A percentile compares a stretch with the other conserved stretches of the same genome.
These are phyloP conservation scores for Coniochaeta ligniaria DNA, from an alignment of 2,329 filamentous ascomycete genomes.

Conservation along the genomic window DNA sequence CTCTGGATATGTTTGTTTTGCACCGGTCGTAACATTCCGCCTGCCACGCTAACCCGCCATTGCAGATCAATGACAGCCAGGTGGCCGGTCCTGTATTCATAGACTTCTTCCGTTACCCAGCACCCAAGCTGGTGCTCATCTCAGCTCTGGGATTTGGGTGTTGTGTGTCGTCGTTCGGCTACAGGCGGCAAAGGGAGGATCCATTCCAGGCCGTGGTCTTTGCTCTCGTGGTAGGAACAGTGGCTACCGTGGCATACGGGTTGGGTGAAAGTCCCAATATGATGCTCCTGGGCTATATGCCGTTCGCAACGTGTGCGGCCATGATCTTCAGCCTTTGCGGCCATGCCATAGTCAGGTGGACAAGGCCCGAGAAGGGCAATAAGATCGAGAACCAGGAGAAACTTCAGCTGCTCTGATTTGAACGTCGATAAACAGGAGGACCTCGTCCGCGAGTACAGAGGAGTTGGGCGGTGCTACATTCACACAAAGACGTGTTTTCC, in stretches of 20 bases:
- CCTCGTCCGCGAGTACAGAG: background rate
- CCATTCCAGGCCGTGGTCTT: constrained; percentile 23
- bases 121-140: constrained; percentile 22
- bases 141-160: constrained; percentile 26
- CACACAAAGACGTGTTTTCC: background rate
- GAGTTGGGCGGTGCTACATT: background rate
- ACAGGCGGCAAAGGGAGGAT: constrained; percentile 22
- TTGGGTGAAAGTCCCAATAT: constrained; percentile 18
- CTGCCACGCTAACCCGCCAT: background rate
- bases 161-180: constrained; percentile 26
- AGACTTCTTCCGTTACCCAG: constrained; percentile 18
- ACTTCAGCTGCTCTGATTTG: constrained; percentile 1
- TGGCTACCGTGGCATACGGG: constrained; percentile 16
- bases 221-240: constrained; percentile 13
- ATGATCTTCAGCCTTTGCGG: constrained; percentile 23
- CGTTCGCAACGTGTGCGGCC: constrained; percentile 25
- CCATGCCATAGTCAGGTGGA: constrained; percentile 13
- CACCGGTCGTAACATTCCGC: background rate
- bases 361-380: background rate
- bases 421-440: background rate
- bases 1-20: background rate
- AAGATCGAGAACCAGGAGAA: constrained; percentile 10
- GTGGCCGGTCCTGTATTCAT: background rate
- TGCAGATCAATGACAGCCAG: constrained; percentile 4
- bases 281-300: constrained; percentile 25